A percentile compares a stretch with the other conserved stretches of the same genome.
These are phyloP conservation scores for Pseudogymnoascus destructans DNA, from an alignment of 2,329 filamentous ascomycete genomes.

Conservation along the genomic window DNA sequence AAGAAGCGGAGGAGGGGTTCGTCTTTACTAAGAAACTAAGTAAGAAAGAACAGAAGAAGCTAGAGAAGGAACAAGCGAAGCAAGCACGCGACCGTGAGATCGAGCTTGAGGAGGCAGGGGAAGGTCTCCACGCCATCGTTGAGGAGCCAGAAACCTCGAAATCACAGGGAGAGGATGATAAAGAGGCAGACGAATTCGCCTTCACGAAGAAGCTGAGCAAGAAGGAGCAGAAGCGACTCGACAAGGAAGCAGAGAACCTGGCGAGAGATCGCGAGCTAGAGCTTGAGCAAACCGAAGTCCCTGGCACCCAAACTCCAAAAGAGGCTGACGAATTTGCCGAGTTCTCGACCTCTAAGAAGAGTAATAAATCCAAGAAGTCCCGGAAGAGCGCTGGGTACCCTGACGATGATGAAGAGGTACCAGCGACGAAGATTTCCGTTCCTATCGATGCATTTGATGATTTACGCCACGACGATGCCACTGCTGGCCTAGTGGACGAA, in stretches of 20 bases:
- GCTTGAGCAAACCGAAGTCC: neutral
- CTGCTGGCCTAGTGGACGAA: slow-evolving; percentile 21
- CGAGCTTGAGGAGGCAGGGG: neutral
- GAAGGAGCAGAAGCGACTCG: slow-evolving; percentile 4
- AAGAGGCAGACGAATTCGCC: slow-evolving; percentile 16
- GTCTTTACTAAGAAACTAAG: slow-evolving; percentile 13
- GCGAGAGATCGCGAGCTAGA: neutral
- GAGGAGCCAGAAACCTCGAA: slow-evolving; percentile 3
- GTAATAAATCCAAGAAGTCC: slow-evolving; percentile 5
- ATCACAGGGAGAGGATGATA: neutral
- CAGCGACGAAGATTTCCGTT: slow-evolving; percentile 24
- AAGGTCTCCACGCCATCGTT: neutral
- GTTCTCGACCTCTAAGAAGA: slow-evolving; percentile 21
- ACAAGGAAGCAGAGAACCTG: neutral
- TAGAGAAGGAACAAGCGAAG: slow-evolving; percentile 29
- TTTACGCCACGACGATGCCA: slow-evolving; percentile 20
- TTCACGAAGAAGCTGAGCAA: slow-evolving; percentile 14
- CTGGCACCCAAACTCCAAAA: neutral
- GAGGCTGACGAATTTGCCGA: slow-evolving; percentile 18
- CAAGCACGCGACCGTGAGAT: neutral
- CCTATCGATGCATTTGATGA: slow-evolving; percentile 25
- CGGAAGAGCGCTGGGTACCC: slow-evolving; percentile 12
- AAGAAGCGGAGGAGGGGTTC: slow-evolving; percentile 19
- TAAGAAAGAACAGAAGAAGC: neutral
- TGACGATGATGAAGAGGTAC: neutral